These are phyloP conservation scores for Russula compacta DNA, from an alignment of 768 basidiomycete genomes.

Conservation along the genomic window DNA sequence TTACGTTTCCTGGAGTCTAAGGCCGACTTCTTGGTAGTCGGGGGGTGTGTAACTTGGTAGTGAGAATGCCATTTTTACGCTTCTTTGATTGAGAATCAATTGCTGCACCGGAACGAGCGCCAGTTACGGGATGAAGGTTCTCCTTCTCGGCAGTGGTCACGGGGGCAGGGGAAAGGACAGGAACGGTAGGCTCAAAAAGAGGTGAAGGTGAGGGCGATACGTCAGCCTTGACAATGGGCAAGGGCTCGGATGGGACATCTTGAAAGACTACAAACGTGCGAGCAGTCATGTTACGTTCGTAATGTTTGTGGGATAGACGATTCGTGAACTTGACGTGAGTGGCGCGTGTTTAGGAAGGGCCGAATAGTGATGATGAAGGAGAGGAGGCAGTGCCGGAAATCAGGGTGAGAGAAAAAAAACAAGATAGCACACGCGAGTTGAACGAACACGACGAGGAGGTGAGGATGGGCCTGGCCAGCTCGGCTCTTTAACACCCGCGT, in stretches of 20 bases:
- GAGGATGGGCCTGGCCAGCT: constrained; percentile 1
- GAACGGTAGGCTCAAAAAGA: constrained; percentile 25
- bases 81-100: constrained; percentile 41
- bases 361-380: not conserved
- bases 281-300: constrained; percentile 37
- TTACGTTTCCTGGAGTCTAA: constrained; percentile 56
- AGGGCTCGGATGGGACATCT: constrained; percentile 38
- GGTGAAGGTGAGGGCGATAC: constrained; percentile 24
- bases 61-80: constrained; percentile 50
- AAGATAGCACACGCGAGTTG: constrained; percentile 12
- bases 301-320: constrained; percentile 5
- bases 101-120: constrained; percentile 42
- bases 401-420: constrained; percentile 4
- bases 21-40: constrained; percentile 38
- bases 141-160: constrained; percentile 50
- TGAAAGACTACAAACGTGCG: constrained; percentile 59
- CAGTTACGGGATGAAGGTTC: constrained; percentile 69
- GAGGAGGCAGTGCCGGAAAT: constrained; percentile 15
- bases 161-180: constrained; percentile 22
- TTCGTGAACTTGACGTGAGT: constrained; percentile 18
- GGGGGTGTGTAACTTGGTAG: constrained; percentile 39
- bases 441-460: constrained; percentile 15
- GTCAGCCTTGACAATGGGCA: constrained; percentile 25
- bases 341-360: constrained; percentile 4
- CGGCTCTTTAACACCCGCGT: constrained; percentile 14